Evolutionary conservation across 179 eudicot genomes (phyloP).

Genomic region (Beta corolliflora): DNA sequence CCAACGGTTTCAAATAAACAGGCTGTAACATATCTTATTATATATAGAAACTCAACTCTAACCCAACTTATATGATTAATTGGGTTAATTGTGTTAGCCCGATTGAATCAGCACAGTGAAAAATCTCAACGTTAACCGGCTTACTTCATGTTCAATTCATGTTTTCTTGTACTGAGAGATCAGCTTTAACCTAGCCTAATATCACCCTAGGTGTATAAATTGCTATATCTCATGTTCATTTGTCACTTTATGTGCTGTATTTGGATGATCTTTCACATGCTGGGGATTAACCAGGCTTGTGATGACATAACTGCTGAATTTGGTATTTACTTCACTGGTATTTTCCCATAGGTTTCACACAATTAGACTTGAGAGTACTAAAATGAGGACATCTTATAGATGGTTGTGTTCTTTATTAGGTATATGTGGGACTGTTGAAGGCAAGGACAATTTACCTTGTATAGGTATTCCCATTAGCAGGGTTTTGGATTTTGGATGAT

Average conservation of each 20-base stretch:
- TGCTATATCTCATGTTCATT: background rate
- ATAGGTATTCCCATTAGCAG: background rate
- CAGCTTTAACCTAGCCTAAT: background rate
- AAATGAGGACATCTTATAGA: background rate
- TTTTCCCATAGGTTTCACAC: background rate
- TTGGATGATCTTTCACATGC: background rate
- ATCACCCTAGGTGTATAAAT: background rate
- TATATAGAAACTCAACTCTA: background rate
- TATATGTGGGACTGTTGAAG: background rate
- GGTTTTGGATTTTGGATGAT: background rate
- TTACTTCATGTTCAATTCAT: background rate
- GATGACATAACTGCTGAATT: background rate
- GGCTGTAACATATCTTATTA: background rate
- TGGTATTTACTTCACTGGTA: background rate
- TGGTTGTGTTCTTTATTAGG: background rate
- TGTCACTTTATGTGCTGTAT: background rate
- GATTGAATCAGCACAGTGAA: background rate
- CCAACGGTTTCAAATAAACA: background rate
- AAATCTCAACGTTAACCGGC: background rate
- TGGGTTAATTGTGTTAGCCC: background rate
- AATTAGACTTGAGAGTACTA: background rate
- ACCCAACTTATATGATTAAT: background rate
- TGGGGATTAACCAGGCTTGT: background rate
- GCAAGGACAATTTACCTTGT: background rate
- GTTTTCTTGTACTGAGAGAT: background rate